Percentiles rank a stretch among this genome's conserved stretches.
Evolutionary conservation across 1,284 basidiomycete species (phyloP).

Genomic region (Ustilago trichophora): DNA sequence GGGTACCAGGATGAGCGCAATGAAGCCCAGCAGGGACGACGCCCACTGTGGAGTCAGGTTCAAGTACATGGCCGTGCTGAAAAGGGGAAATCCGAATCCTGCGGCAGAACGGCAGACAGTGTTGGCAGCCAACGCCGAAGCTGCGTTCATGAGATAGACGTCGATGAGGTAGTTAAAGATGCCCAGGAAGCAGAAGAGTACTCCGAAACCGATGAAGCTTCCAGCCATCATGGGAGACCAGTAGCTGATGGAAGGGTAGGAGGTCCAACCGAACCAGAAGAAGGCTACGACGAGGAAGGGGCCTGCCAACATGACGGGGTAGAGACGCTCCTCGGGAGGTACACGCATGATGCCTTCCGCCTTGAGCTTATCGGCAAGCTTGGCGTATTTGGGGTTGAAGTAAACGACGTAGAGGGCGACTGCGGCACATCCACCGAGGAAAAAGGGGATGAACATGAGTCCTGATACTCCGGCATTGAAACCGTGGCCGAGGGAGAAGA

Average conservation of each 20-base stretch:
- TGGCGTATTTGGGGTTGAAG: slow-evolving; percentile 57
- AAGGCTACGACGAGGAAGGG: slow-evolving; percentile 67
- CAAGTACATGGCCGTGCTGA: slow-evolving; percentile 70
- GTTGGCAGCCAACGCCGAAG: slow-evolving; percentile 73
- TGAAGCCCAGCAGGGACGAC: slow-evolving; percentile 77
- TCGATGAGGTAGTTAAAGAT: slow-evolving; percentile 70
- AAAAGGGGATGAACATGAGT: slow-evolving; percentile 65
- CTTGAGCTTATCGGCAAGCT: slow-evolving; percentile 41
- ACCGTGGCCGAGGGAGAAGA: slow-evolving; percentile 60
- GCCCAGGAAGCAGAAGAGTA: slow-evolving; percentile 72
- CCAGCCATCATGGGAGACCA: slow-evolving; percentile 70
- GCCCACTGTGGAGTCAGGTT: slow-evolving; percentile 77
- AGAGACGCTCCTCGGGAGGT: slow-evolving; percentile 60
- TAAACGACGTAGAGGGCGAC: slow-evolving; percentile 47
- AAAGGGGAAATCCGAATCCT: slow-evolving; percentile 71
- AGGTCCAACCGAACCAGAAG: slow-evolving; percentile 67
- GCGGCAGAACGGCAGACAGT: slow-evolving; percentile 75
- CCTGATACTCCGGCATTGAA: slow-evolving; percentile 61
- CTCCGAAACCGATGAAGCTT: slow-evolving; percentile 66
- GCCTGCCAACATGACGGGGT: slow-evolving; percentile 60
- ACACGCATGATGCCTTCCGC: slow-evolving; percentile 51
- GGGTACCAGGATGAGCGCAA: slow-evolving; percentile 76
- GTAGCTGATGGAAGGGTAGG: slow-evolving; percentile 64
- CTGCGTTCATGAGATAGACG: slow-evolving; percentile 70
- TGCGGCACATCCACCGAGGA: slow-evolving; percentile 55